Base-by-base conservation (phyloP, 176 grass and related monocot genomes). In the Oryza australiensis region DNA sequence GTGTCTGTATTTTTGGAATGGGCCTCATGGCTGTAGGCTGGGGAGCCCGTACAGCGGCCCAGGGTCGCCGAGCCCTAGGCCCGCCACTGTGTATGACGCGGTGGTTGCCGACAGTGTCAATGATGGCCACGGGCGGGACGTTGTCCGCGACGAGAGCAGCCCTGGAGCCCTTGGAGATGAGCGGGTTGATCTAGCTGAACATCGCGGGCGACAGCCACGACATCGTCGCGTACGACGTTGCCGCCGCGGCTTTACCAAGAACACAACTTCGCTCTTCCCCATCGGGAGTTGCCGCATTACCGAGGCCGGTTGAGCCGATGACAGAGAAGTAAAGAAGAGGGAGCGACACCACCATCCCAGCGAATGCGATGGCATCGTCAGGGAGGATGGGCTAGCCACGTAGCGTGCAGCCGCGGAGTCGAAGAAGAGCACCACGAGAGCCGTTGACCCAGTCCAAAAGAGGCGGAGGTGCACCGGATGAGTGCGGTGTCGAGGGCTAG, bases 141-240 rank as follows among this genome's bases (percentile, higher is more conserved):
- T 94, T 77, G 40, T 33, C 2, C 2, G 79, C 63, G 18, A 26
- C 27, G 4, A 94, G 77, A 1, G 89, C 2, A 0, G 63, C 73
- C 8, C 43, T 53, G 28, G 82, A 88, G 33, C 92, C 92, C 77
- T 91, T 85, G 63, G 53, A 6, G 79, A 94, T 82, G 76, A 94
- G 86, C 42, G 92, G 92, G 28, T 53, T 84, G 53, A 94, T 91
- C 92, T 89, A 91, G 2, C 33, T 37, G 62, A 86, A 91, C 16
- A 83, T 91, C 5, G 81, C 76, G 0, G 75, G 76, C 80, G 92
- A 91, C 12, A 91, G 49, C 80, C 89, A 33, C 20, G 92, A 89
- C 40, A 88, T 88, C 57, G 83, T 82, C 1, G 83, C 66, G 73
- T 91, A 94, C 5, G 77, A 94, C 3, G 82, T 81, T 0, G 65